These are phyloP conservation scores for Coffea humblotiana DNA, from an alignment of 305 asterid genomes.

Conservation along the genomic window DNA sequence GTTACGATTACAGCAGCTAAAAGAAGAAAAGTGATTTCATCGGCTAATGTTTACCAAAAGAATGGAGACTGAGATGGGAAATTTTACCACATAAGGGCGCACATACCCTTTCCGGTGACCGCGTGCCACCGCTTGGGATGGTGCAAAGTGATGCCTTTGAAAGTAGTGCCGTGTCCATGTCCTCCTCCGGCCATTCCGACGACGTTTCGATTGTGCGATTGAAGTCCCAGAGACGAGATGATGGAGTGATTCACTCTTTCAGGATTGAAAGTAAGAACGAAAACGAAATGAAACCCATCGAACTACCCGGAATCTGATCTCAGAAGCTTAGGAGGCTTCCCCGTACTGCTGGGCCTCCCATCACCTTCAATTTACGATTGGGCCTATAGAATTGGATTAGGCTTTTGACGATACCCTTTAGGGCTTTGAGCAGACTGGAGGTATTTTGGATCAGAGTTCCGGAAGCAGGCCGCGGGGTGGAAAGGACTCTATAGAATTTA, in stretches of 20 bases:
- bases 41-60: not conserved
- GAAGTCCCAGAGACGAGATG: too few species aligned
- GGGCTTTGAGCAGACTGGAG: too few species aligned
- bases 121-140: constrained; percentile 92
- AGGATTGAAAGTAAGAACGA: too few species aligned
- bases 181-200: constrained; percentile 60
- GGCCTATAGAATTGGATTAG: not conserved
- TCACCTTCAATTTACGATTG: not conserved
- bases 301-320: too few species aligned
- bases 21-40: not conserved
- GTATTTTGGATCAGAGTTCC: not conserved
- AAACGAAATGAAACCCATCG: too few species aligned
- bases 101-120: constrained; percentile 89
- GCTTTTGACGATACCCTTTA: not conserved
- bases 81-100: constrained; percentile 88
- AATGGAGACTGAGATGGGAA: not conserved
- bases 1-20: not conserved
- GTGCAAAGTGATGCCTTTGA: constrained; percentile 77
- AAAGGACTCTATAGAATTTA: not conserved
- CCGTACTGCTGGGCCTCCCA: too few species aligned
- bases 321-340: too few species aligned
- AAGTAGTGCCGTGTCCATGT: constrained; percentile 68
- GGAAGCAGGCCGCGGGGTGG: not conserved
- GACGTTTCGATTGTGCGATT: not conserved
- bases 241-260: too few species aligned